Evolutionary conservation across 1,139 yeast species (phyloP), one percentile per base, ranked within the genome.

Genomic region (Nakaseomyces kungkrabaensis): DNA sequence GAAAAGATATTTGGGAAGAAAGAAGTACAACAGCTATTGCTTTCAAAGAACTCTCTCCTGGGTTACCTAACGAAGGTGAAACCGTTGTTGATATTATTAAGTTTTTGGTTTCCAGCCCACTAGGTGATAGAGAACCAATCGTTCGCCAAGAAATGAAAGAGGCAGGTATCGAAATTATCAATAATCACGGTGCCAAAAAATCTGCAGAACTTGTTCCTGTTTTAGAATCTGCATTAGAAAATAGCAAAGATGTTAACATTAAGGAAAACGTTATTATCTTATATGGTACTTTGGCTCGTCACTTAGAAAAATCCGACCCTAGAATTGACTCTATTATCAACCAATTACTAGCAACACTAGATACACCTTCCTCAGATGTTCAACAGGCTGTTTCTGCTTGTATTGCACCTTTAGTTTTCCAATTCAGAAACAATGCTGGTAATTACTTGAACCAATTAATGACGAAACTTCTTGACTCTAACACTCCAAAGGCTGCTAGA

Each of bases 261-360:
- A 82, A 83, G 59, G 95, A 89, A 66, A 80, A 87, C 55, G 85
- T 85, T 22, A 86, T 90, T 61, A 85, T 90, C 53, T 72, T 89
- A 50, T 90, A 89, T 61, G 97, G 97, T 61, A 79, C 92, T 1
- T 73, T 89, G 54, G 96, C 96, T 11, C 81, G 86, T 56, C 95
- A 90, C 69, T 74, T 90, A 67, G 72, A 77, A 24, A 57, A 76
- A 0, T 69, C 75, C 24, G 97, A 90, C 62, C 62, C 73, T 4
- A 77, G 96, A 66, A 72, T 89, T 51, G 68, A 72, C 22, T 70
- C 75, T 3, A 84, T 89, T 57, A 79, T 88, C 45, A 82, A 81
- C 34, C 76, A 89, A 59, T 72, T 92, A 56, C 65, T 92, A 48
- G 72, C 75, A 48, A 86, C 97, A 3, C 73, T 92, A 48, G 87